These are phyloP conservation scores for Chlamydomonas incerta DNA, from an alignment of 139 green algal genomes.

Conservation along the genomic window DNA sequence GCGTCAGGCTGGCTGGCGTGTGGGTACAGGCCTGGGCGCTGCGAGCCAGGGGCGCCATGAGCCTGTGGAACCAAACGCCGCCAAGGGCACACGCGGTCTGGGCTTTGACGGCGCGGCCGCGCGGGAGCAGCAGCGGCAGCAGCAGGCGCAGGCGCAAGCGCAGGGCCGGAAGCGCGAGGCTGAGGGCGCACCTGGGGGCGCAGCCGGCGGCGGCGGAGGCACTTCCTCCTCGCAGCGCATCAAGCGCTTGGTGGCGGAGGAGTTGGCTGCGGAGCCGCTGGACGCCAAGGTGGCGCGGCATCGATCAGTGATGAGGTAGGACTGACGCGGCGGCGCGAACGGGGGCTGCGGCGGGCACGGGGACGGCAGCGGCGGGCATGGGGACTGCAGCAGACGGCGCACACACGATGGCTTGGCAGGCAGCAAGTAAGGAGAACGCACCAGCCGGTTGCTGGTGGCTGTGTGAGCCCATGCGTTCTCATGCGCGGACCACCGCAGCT, in stretches of 20 bases:
- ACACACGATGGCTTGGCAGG: too few species aligned
- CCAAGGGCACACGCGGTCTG: slow-evolving; percentile 2
- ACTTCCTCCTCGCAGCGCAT: not conserved
- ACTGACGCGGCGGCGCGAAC: too few species aligned
- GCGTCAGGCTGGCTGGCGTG: slow-evolving; percentile 15
- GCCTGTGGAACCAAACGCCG: not conserved
- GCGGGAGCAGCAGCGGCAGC: not conserved
- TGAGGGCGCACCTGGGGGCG: too few species aligned
- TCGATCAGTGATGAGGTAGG: not conserved
- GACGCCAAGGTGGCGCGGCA: slow-evolving; percentile 7
- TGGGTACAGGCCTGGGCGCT: slow-evolving; percentile 12
- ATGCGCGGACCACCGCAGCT: too few species aligned
- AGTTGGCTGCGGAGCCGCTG: slow-evolving; percentile 11
- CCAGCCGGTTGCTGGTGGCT: not conserved
- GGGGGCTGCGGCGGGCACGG: too few species aligned
- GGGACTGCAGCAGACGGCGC: too few species aligned
- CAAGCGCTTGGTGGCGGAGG: not conserved
- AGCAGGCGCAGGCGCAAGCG: too few species aligned
- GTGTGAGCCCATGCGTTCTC: too few species aligned
- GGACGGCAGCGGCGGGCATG: too few species aligned
- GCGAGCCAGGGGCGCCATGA: not conserved
- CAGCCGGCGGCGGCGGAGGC: not conserved
- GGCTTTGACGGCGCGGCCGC: not conserved
- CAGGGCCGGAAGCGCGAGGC: too few species aligned
- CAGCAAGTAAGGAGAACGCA: too few species aligned